Conservation (phyloP, 108 stramenopile genomes). For the Skeletonema tropicum region DNA sequence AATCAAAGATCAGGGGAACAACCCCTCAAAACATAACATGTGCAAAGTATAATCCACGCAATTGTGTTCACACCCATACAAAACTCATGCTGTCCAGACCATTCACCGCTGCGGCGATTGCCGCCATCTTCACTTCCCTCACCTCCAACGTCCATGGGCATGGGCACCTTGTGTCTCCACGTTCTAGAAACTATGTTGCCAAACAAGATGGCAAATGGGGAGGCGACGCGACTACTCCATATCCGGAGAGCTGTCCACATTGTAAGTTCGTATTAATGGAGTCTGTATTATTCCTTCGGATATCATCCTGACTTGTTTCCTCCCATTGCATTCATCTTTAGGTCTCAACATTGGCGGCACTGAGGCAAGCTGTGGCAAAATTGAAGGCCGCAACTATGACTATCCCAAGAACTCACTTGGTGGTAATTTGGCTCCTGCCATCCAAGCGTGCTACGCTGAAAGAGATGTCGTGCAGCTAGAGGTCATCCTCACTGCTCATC, state of each 20-base stretch:
- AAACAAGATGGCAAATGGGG: background rate
- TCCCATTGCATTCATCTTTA: background rate
- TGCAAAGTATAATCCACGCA: no score
- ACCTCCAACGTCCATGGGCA: background rate
- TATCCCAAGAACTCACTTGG: slow-evolving; percentile 15
- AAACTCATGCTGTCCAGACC: background rate
- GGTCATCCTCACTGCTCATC: slow-evolving; percentile 47
- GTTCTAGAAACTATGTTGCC: slow-evolving; percentile 1
- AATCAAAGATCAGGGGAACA: no score
- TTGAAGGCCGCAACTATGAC: slow-evolving; percentile 4
- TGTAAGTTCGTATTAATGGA: background rate
- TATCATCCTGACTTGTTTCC: no score
- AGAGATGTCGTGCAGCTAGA: slow-evolving; percentile 35
- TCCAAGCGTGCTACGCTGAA: slow-evolving; percentile 29
- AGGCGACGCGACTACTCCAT: background rate
- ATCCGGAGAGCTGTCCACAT: background rate
- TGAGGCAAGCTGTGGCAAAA: background rate
- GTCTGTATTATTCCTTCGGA: no score
- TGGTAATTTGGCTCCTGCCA: slow-evolving; percentile 26
- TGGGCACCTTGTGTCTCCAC: background rate
- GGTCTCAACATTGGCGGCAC: slow-evolving; percentile 8
- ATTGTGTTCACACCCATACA: no score
- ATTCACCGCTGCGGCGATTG: background rate
- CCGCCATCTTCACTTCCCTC: slow-evolving; percentile 1
- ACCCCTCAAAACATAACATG: no score